A percentile compares a stretch with the other conserved stretches of the same genome.
phyloP scores from a whole-genome alignment of 83 land plant species.

The Picea mariana region DNA sequence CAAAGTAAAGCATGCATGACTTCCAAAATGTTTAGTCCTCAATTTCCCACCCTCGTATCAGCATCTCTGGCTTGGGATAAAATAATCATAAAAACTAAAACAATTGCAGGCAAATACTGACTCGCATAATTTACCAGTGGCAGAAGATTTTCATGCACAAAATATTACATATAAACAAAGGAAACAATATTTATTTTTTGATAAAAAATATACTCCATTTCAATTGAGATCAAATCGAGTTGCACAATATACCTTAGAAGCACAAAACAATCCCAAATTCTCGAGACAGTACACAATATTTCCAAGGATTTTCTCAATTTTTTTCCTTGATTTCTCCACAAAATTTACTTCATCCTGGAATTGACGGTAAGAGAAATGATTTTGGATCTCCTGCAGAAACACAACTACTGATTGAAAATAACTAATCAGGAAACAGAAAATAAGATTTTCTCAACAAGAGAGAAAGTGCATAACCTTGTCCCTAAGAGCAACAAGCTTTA shows the following conservation, averaged over 20 bases:
- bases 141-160: too few relatives aligned
- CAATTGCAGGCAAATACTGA: neutral
- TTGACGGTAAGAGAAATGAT: neutral
- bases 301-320: constrained; percentile 42
- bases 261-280: constrained; percentile 76
- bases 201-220: neutral
- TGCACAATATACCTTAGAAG: constrained; percentile 54
- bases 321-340: constrained; percentile 33
- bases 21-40: neutral
- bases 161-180: neutral
- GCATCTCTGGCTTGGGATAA: neutral
- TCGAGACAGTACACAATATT: constrained; percentile 70
- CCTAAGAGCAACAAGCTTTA: constrained; percentile 41
- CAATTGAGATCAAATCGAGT: neutral
- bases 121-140: too few relatives aligned
- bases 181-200: neutral
- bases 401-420: neutral
- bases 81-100: neutral
- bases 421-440: neutral
- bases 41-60: neutral
- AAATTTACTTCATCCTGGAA: constrained; percentile 52
- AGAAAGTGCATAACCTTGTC: constrained; percentile 40
- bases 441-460: neutral
- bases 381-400: constrained; percentile 8
- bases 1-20: neutral